These are phyloP conservation scores for Erigeron philadelphicus DNA, from an alignment of 140 eudicot genomes.

Conservation along the genomic window DNA sequence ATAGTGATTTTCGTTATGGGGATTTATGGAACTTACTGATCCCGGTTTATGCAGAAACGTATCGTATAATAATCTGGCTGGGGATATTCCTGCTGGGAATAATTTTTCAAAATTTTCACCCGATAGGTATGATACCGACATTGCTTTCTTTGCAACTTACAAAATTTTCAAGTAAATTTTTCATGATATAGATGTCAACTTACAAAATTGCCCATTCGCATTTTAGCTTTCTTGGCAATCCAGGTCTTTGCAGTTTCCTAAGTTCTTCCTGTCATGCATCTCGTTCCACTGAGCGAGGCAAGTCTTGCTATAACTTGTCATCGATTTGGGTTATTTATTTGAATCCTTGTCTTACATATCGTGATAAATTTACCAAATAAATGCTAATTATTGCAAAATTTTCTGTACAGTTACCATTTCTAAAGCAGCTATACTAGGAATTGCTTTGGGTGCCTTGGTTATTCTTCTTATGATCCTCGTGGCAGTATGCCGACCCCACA, in stretches of 20 bases:
- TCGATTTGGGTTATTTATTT: no score
- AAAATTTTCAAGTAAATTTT: neutral
- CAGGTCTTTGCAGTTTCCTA: conserved; percentile 67
- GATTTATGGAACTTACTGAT: neutral
- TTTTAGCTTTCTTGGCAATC: conserved; percentile 71
- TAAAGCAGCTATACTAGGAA: conserved; percentile 84
- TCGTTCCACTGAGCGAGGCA: conserved; percentile 61
- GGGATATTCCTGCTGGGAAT: conserved; percentile 70
- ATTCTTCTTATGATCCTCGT: conserved; percentile 78
- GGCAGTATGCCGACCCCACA: conserved; percentile 74
- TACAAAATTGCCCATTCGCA: neutral
- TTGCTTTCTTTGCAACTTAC: neutral
- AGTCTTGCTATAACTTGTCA: neutral
- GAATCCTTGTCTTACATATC: no score
- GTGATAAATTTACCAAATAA: neutral
- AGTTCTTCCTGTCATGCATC: conserved; percentile 57
- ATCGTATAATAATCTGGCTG: conserved; percentile 73
- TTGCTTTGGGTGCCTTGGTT: conserved; percentile 75
- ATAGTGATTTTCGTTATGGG: neutral
- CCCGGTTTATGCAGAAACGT: conserved; percentile 53
- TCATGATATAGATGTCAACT: neutral
- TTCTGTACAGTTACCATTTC: conserved; percentile 53
- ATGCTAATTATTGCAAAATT: neutral
- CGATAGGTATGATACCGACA: conserved; percentile 49
- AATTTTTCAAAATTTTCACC: conserved; percentile 89